A percentile compares a stretch with the other conserved stretches of the same genome.
Evolutionary conservation across 495 filamentous ascomycete genomes (phyloP).

Genomic region (Amorphotheca resinae): DNA sequence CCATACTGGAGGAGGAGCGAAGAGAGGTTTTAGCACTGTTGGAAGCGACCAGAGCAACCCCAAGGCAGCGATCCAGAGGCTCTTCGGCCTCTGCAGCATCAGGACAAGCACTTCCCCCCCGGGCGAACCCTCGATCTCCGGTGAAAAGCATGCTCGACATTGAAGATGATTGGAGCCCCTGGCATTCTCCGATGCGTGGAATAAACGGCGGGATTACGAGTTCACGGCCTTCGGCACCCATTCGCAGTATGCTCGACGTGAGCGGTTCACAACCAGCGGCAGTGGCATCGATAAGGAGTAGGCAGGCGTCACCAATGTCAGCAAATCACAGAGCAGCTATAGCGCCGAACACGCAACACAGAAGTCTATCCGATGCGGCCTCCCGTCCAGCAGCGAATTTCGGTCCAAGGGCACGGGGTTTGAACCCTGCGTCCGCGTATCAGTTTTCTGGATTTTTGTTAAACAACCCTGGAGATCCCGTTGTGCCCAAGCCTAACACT

Average conservation of each 20-base stretch:
- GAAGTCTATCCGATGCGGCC: slow-evolving; percentile 41
- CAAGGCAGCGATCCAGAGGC: slow-evolving; percentile 20
- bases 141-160: slow-evolving; percentile 44
- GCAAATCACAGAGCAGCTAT: slow-evolving; percentile 15
- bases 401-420: slow-evolving; percentile 4
- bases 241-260: slow-evolving; percentile 43
- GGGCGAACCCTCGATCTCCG: slow-evolving; percentile 39
- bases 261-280: slow-evolving; percentile 23
- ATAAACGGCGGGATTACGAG: slow-evolving; percentile 15
- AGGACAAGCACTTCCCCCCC: slow-evolving; percentile 30
- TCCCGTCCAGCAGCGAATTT: slow-evolving; percentile 30
- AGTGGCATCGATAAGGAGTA: slow-evolving; percentile 23
- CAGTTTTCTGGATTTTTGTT: slow-evolving; percentile 41
- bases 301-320: slow-evolving; percentile 31
- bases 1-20: slow-evolving; percentile 60
- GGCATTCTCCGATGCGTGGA: slow-evolving; percentile 19
- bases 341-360: slow-evolving; percentile 26
- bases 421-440: slow-evolving; percentile 30
- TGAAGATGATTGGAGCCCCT: slow-evolving; percentile 25
- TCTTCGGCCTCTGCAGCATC: slow-evolving; percentile 24
- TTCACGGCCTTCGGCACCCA: too few relatives aligned
- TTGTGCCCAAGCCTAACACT: slow-evolving; percentile 33
- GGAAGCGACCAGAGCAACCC: slow-evolving; percentile 26
- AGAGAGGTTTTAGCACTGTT: slow-evolving; percentile 55
- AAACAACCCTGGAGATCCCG: slow-evolving; percentile 30